Evolutionary conservation across 805 yeast species (phyloP).

Genomic region (Metschnikowia hibisci): DNA sequence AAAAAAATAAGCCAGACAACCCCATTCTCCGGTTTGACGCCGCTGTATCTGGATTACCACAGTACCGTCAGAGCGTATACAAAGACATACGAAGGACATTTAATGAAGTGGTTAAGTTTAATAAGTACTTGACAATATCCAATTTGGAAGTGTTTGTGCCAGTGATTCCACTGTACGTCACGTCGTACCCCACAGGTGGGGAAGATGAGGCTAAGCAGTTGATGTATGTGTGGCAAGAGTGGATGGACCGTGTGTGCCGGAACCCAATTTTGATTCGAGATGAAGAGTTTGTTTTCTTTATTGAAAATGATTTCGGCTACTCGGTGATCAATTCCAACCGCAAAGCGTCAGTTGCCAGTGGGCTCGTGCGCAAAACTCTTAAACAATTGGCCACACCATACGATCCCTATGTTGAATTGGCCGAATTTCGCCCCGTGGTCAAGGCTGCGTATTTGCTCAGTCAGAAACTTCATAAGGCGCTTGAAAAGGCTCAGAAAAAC

Average conservation of each 20-base stretch:
- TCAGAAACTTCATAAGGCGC: conserved; percentile 47
- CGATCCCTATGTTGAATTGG: conserved; percentile 77
- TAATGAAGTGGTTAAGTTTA: conserved; percentile 70
- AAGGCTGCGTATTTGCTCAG: conserved; percentile 65
- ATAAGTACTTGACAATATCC: conserved; percentile 71
- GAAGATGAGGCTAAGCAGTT: conserved; percentile 70
- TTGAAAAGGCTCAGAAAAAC: conserved; percentile 54
- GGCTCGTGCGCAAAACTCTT: conserved; percentile 80
- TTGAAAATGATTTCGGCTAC: conserved; percentile 71
- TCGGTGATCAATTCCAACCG: conserved; percentile 56
- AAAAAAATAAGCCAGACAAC: conserved; percentile 67
- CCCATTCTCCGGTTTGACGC: conserved; percentile 74
- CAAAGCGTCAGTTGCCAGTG: conserved; percentile 68
- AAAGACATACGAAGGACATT: conserved; percentile 77
- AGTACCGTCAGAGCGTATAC: conserved; percentile 66
- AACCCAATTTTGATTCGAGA: conserved; percentile 83
- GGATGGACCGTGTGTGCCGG: conserved; percentile 72
- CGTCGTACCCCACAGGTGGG: conserved; percentile 79
- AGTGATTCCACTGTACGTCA: conserved; percentile 68
- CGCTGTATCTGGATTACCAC: conserved; percentile 53
- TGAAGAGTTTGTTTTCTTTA: conserved; percentile 82
- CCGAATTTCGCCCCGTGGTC: conserved; percentile 81
- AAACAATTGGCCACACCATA: conserved; percentile 91
- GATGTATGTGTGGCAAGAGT: conserved; percentile 61
- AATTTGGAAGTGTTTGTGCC: conserved; percentile 94